Evolutionary conservation across 176 grass and related monocot genomes (phyloP), one percentile per base, ranked within the genome.

Genomic region (Zea mays): DNA sequence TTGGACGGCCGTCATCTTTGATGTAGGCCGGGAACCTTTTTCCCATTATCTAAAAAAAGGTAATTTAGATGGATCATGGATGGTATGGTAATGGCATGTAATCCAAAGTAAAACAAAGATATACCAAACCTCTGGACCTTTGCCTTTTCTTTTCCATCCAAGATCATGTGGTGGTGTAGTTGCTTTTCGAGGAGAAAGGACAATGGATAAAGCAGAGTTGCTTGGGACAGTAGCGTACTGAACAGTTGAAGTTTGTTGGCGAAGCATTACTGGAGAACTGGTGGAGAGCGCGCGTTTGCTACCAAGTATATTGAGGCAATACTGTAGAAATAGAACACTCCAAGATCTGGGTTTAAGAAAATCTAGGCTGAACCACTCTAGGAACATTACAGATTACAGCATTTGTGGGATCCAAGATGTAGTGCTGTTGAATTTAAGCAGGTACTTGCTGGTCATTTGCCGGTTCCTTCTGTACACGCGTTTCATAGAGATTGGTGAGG

Each of bases 71-170:
- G 5, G 51, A 46, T 46, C 44, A 7, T 7, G 60, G 41, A 8
- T 17, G 38, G 38, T 39, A 39, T 27, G 27, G 27, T 27, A 27
- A 27, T 27, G 38, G 38, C 33, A 71, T 76, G 44, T 65, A 64
- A 71, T 57, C 78, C 45, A 71, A 40, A 47, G 62, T 48, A 77
- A 40, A 68, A 72, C 39, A 65, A 52, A 4, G 58, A 68, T 69
- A 64, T 17, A 21, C 42, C 40, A 12, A 21, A 61, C 4, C 38
- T 83, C 64, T 12, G 52, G 39, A 76, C 51, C 42, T 61, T 83
- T 27, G 27, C 48, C 10, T 38, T 36, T 48, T 3, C 7, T 76
- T 49, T 69, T 6, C 41, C 37, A 39, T 75, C 41, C 6, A 68
- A 76, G 39, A 68, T 48, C 44, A 36, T 48, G 63, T 40, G 40